Evolutionary conservation across 371 early-diverging fungal species (phyloP).

Genomic region (Apophysomyces ossiformis): DNA sequence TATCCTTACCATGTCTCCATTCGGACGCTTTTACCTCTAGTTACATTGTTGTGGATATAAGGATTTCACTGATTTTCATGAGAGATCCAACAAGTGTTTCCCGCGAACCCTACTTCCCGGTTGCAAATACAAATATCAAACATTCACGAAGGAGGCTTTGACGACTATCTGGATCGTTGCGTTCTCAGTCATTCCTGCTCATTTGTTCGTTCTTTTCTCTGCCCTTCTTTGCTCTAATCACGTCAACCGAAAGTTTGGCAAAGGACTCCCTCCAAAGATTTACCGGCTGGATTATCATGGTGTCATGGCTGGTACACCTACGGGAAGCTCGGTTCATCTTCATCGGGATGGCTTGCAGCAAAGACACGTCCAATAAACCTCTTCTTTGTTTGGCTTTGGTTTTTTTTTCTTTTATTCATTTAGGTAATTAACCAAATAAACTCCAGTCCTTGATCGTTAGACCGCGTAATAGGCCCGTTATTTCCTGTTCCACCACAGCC

Average conservation of each 20-base stretch:
- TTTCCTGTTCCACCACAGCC: background rate
- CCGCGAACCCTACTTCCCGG: constrained; percentile 60
- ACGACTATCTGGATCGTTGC: constrained; percentile 52
- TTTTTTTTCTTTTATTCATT: background rate
- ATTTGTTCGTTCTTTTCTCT: constrained; percentile 53
- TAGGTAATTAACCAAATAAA: background rate
- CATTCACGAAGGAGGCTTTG: constrained; percentile 48
- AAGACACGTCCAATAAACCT: constrained; percentile 19
- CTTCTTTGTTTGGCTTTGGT: background rate
- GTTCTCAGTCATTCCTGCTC: constrained; percentile 51
- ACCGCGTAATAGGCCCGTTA: background rate
- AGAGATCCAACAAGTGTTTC: constrained; percentile 60
- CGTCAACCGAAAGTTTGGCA: constrained; percentile 56
- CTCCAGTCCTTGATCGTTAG: background rate
- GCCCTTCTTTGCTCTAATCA: constrained; percentile 64
- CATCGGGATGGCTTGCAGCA: constrained; percentile 44
- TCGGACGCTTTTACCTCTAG: constrained; percentile 20
- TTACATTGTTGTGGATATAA: constrained; percentile 66
- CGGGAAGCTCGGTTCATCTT: constrained; percentile 48
- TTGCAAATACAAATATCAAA: constrained; percentile 55
- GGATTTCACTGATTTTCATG: constrained; percentile 57
- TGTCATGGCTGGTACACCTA: constrained; percentile 54
- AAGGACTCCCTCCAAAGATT: constrained; percentile 53
- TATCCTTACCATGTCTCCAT: background rate
- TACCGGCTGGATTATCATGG: constrained; percentile 55